Evolutionary conservation across 1,284 basidiomycete genomes (phyloP).

Genomic region (Cronartium quercuum): DNA sequence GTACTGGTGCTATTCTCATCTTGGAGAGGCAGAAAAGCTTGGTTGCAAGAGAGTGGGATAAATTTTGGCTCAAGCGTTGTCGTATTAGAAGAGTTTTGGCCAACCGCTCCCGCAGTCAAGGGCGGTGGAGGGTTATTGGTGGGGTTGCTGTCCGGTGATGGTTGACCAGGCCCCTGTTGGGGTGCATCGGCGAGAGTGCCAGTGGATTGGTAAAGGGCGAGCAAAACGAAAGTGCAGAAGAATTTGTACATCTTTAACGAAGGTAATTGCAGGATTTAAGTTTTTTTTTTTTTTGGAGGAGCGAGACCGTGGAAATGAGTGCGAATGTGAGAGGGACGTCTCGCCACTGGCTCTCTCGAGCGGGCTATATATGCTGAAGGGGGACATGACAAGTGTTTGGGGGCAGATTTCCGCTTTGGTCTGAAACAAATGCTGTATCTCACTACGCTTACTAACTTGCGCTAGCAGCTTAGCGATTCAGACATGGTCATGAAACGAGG

Average conservation of each 20-base stretch:
- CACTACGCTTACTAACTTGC: background rate
- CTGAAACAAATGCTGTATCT: background rate
- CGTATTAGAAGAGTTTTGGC: background rate
- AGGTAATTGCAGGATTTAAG: background rate
- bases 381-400: background rate
- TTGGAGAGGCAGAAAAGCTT: background rate
- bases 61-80: background rate
- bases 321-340: background rate
- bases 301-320: background rate
- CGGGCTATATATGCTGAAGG: background rate
- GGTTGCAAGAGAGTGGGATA: background rate
- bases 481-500: background rate
- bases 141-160: too few species aligned
- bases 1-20: background rate
- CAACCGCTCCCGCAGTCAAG: background rate
- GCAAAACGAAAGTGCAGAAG: background rate
- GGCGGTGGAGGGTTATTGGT: background rate
- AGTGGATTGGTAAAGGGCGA: background rate
- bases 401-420: background rate
- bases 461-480: background rate
- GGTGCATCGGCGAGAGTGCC: background rate
- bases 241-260: background rate
- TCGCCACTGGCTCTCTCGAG: background rate
- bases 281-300: background rate
- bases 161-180: too few species aligned